These are phyloP conservation scores for Mortierella alpina DNA, from an alignment of 192 early-diverging fungal genomes.

Conservation along the genomic window DNA sequence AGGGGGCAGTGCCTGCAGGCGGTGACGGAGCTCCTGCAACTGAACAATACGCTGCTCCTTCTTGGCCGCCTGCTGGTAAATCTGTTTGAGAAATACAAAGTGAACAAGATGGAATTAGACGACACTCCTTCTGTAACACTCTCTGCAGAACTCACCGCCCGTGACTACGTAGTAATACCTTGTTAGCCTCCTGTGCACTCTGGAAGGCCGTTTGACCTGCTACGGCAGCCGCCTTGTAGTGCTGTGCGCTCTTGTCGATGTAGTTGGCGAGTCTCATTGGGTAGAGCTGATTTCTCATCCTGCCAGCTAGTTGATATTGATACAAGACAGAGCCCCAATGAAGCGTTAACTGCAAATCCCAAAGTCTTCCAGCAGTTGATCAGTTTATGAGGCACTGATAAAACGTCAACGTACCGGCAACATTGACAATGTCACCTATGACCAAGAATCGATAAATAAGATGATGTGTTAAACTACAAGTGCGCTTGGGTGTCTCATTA, in stretches of 20 bases:
- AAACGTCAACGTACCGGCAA: constrained; percentile 28
- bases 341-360: not conserved
- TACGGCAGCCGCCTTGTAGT: constrained; percentile 17
- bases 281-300: constrained; percentile 52
- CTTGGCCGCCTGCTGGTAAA: constrained; percentile 38
- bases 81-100: not conserved
- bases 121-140: not conserved
- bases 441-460: not conserved
- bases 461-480: too few species aligned
- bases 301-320: constrained; percentile 21
- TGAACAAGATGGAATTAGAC: not conserved
- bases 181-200: constrained; percentile 33
- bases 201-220: constrained; percentile 33
- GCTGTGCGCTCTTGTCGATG: constrained; percentile 38
- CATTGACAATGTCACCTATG: constrained; percentile 47
- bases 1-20: constrained; percentile 31
- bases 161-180: constrained; percentile 14
- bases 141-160: not conserved
- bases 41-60: constrained; percentile 50
- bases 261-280: constrained; percentile 47
- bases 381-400: not conserved
- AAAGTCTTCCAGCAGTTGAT: not conserved
- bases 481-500: too few species aligned
- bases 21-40: constrained; percentile 42
- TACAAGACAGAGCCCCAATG: not conserved